phyloP scores from a whole-genome alignment of 495 filamentous ascomycete species.

The Wilcoxina mikolae region DNA sequence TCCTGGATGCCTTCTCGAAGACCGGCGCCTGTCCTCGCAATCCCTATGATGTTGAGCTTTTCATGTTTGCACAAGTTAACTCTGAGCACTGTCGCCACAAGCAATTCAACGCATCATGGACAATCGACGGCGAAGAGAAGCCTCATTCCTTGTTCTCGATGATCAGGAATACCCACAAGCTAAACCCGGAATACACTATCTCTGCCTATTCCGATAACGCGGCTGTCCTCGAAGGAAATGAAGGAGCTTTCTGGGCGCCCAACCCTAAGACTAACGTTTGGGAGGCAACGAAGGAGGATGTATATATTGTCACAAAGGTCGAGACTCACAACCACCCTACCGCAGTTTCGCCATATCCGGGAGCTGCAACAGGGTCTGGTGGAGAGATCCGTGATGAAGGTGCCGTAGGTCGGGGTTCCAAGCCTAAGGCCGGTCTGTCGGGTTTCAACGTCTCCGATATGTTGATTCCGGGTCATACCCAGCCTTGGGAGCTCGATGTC shows the following conservation, averaged over 20 bases:
- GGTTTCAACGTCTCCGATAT: constrained; percentile 93
- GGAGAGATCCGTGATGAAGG: constrained; percentile 93
- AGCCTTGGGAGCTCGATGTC: constrained; percentile 82
- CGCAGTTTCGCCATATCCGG: constrained; percentile 72
- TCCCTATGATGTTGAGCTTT: constrained; percentile 84
- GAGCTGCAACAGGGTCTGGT: constrained; percentile 87
- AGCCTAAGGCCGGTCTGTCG: constrained; percentile 78
- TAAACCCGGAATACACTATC: constrained; percentile 60
- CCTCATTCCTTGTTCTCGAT: constrained; percentile 72
- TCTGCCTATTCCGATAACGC: constrained; percentile 98
- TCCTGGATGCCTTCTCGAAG: constrained; percentile 66
- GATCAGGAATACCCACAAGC: constrained; percentile 85
- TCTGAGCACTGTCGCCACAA: constrained; percentile 63
- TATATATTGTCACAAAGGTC: constrained; percentile 86
- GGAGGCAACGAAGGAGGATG: constrained; percentile 69
- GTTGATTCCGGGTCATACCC: constrained; percentile 60
- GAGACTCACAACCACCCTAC: constrained; percentile 98
- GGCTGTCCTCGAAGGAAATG: constrained; percentile 66
- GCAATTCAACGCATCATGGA: constrained; percentile 94
- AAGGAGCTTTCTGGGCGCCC: constrained; percentile 68
- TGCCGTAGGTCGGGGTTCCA: constrained; percentile 81
- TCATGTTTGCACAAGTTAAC: constrained; percentile 98
- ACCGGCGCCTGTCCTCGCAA: constrained; percentile 51
- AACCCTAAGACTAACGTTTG: constrained; percentile 71
- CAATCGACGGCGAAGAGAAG: constrained; percentile 78